Evolutionary conservation across 208 protist species (phyloP), one percentile per base, ranked within the genome.

Genomic region (Acanthamoeba healyi): DNA sequence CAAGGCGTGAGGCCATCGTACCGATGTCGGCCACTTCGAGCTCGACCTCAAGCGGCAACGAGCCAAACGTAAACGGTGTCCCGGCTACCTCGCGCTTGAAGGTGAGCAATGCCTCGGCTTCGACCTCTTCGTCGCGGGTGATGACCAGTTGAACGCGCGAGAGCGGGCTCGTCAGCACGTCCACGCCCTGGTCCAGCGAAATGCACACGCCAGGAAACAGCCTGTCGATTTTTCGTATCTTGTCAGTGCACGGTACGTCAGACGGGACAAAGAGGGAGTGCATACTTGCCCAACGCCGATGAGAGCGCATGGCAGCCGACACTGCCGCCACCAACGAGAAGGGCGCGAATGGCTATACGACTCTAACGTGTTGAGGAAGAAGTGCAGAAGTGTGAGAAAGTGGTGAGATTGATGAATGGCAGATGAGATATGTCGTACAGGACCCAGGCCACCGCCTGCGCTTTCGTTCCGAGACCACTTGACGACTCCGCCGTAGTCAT

Each of bases 381-480:
- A 42, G 15, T 40, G 12, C 67, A 24, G 22, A 34, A 38, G n/a
- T 36, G 56, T n/a, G 29, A 67, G 26, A 36, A 4, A 6, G 61
- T 0, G 2, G 61, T 0, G 61, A 67, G 22, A 24, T 7, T 42
- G 15, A 22, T 40, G 9, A 19, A 22, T 9, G 26, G 14, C 6
- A 29, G n/a, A 22, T 24, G 7, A 74, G 38, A n/a, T 26, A 56
- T n/a, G n/a, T n/a, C 77, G 44, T 36, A 86, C 77, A 0, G 77
- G 77, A 12, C 77, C 77, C 15, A 86, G 77, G 24, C 26, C 77
- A 24, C 77, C 77, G 40, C 15, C n/a, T 0, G 77, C 44, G 4
- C 12, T 58, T 58, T 86, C 77, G 77, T 86, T 86, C 14, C 77
- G 77, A 4, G 77, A 86, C 77, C 77, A 86, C 77, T 58, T 51